These are phyloP conservation scores for Yamadazyma dendronema DNA, from an alignment of 1,139 yeast species.

Conservation along the genomic window DNA sequence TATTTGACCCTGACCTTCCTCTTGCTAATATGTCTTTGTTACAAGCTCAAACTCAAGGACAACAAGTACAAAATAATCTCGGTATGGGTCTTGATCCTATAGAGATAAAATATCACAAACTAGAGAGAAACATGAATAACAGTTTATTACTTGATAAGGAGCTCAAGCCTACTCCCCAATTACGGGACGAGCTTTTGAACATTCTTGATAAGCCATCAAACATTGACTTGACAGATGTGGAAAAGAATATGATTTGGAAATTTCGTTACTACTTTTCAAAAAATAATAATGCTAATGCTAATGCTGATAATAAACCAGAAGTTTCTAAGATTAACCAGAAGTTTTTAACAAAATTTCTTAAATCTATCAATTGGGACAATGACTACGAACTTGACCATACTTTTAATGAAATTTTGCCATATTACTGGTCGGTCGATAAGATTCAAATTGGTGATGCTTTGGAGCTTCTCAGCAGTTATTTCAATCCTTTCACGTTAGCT, in stretches of 20 bases:
- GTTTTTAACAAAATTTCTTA: conserved; percentile 80
- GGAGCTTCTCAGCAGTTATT: conserved; percentile 79
- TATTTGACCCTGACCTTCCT: conserved; percentile 43
- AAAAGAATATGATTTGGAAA: conserved; percentile 88
- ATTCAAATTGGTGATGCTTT: conserved; percentile 91
- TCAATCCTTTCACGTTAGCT: conserved; percentile 39
- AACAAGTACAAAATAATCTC: neutral
- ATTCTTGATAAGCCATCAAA: conserved; percentile 82
- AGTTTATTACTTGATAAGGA: conserved; percentile 78
- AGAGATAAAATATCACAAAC: conserved; percentile 78
- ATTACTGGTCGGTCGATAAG: conserved; percentile 55
- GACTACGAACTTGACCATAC: conserved; percentile 79
- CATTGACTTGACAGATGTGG: conserved; percentile 75
- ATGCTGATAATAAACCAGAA: conserved; percentile 14
- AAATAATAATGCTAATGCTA: conserved; percentile 32
- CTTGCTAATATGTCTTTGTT: conserved; percentile 10
- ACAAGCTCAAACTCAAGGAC: conserved; percentile 3
- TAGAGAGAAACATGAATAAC: conserved; percentile 77
- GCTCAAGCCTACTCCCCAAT: conserved; percentile 82
- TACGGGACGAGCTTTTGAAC: conserved; percentile 67
- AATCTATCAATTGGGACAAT: conserved; percentile 87
- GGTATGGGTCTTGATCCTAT: conserved; percentile 49
- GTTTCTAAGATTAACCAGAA: conserved; percentile 28
- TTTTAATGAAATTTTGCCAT: conserved; percentile 51
- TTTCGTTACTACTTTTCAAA: conserved; percentile 82